Percentiles rank a stretch among this genome's conserved stretches.
phyloP scores from a whole-genome alignment of 2,329 filamentous ascomycete species.

The Penicillium sp. region DNA sequence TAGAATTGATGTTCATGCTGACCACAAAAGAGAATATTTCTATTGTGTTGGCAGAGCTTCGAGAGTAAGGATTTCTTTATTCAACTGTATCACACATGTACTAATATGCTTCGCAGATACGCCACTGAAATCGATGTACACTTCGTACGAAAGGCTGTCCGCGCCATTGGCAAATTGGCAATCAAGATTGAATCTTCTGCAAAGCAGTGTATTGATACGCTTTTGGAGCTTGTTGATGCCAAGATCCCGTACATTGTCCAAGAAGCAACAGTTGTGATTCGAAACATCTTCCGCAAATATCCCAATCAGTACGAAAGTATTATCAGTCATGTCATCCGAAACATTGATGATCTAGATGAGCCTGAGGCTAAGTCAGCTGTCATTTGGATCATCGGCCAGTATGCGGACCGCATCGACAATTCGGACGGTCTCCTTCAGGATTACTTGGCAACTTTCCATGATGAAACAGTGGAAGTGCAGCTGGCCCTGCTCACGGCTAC shows the following conservation, averaged over 20 bases:
- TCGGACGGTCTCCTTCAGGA: constrained; percentile 91
- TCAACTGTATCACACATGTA: background rate
- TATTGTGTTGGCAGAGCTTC: constrained; percentile 87
- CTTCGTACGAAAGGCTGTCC: constrained; percentile 95
- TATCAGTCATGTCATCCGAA: constrained; percentile 91
- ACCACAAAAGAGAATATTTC: constrained; percentile 94
- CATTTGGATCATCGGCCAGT: constrained; percentile 99
- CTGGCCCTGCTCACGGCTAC: constrained; percentile 91
- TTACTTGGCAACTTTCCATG: constrained; percentile 88
- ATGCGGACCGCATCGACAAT: constrained; percentile 96
- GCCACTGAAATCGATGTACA: constrained; percentile 98
- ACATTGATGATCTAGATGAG: constrained; percentile 93
- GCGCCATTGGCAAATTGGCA: constrained; percentile 94
- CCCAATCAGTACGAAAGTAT: constrained; percentile 98
- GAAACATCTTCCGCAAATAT: constrained; percentile 99
- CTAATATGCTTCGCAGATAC: constrained; percentile 52
- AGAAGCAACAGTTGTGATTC: constrained; percentile 96
- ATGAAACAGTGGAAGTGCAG: constrained; percentile 94
- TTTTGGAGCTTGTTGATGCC: constrained; percentile 92
- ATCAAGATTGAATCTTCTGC: constrained; percentile 98
- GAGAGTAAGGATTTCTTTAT: constrained; percentile 62
- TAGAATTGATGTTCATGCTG: constrained; percentile 98
- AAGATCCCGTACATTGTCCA: constrained; percentile 99
- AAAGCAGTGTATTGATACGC: constrained; percentile 82
- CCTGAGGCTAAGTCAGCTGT: constrained; percentile 97